A percentile compares a stretch with the other conserved stretches of the same genome.
These are phyloP conservation scores for Platanthera guangdongensis DNA, from an alignment of 106 monocot species.

Conservation along the genomic window DNA sequence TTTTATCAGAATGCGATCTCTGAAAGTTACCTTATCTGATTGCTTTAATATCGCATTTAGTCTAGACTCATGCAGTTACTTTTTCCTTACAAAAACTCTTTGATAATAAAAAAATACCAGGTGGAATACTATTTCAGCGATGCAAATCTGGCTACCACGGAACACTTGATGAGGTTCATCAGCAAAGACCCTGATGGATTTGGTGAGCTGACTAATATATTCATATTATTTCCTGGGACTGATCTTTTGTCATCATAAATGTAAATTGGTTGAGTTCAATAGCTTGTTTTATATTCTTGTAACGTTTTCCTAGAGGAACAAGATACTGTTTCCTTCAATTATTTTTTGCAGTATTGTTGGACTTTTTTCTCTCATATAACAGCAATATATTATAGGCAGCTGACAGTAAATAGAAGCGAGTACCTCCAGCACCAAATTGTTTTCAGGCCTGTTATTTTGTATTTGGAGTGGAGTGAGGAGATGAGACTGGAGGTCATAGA, in stretches of 20 bases:
- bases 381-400: not conserved
- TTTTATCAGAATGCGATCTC: not conserved
- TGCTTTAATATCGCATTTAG: not conserved
- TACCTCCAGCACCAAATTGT: not conserved
- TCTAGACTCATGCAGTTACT: not conserved
- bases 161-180: slow-evolving; percentile 99
- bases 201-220: slow-evolving; percentile 34
- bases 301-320: not conserved
- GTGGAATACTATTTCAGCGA: slow-evolving; percentile 99
- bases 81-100: not conserved
- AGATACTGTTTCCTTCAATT: not conserved
- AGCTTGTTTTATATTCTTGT: not conserved
- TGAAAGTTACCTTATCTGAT: not conserved
- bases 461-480: not conserved
- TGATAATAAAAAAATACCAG: slow-evolving; percentile 27
- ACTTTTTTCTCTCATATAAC: not conserved
- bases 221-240: not conserved
- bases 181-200: slow-evolving; percentile 90
- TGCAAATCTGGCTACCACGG: slow-evolving; percentile 85
- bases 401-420: not conserved
- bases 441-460: not conserved
- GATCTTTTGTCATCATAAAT: not conserved
- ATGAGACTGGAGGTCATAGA: no score
- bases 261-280: not conserved
- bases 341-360: not conserved